Conservation (phyloP, 2,329 filamentous ascomycete genomes). For the Ceratocystis alfenasii region DNA sequence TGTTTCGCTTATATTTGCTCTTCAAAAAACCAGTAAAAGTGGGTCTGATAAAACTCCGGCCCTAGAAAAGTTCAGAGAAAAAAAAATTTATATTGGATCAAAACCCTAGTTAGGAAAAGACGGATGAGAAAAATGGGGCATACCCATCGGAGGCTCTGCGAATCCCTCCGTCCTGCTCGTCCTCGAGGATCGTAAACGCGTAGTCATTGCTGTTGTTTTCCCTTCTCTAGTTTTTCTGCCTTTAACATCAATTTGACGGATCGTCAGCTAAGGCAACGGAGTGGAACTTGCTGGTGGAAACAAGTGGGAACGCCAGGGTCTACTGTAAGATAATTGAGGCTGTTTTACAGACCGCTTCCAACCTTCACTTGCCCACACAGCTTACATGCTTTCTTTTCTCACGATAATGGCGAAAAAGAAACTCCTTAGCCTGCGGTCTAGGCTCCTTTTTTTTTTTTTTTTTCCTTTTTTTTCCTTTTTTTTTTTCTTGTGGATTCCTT, state of each 20-base stretch:
- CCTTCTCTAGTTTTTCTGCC: not conserved
- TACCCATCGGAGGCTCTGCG: not conserved
- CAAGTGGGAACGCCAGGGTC: not conserved
- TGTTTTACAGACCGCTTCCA: conserved; percentile 9
- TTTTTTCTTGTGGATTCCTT: not conserved
- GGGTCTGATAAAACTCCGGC: too few relatives aligned
- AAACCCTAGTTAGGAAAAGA: not conserved
- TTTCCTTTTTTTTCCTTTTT: not conserved
- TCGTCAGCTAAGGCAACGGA: conserved; percentile 7
- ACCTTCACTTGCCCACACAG: not conserved
- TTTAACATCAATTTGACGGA: not conserved
- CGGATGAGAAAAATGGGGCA: not conserved
- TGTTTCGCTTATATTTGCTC: too few relatives aligned
- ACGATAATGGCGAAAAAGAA: too few relatives aligned
- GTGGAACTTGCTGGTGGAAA: conserved; percentile 10
- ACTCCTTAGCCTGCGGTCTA: not conserved
- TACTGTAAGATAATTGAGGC: conserved; percentile 3
- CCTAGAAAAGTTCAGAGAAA: too few relatives aligned
- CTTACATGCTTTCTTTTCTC: too few relatives aligned
- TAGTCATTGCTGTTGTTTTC: not conserved
- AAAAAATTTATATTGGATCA: too few relatives aligned
- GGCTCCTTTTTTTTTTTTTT: not conserved
- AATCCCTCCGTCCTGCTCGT: not conserved
- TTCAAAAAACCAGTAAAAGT: too few relatives aligned
- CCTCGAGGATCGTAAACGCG: too few relatives aligned